phyloP scores from a whole-genome alignment of 805 yeast genomes.

The Ogataea nakhonphanomensis region DNA sequence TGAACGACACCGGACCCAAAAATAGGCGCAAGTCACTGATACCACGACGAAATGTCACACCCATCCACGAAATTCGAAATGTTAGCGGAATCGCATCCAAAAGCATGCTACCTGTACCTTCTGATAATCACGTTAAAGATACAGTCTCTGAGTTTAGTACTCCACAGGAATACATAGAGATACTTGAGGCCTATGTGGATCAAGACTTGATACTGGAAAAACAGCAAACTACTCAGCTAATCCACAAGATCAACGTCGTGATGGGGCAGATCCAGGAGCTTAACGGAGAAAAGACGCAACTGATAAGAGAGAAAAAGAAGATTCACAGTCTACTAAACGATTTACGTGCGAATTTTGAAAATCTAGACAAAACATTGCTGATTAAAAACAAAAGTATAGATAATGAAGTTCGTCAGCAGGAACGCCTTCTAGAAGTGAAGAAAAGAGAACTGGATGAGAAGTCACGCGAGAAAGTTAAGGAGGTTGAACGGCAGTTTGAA shows the following conservation, averaged over 20 bases:
- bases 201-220: conserved; percentile 25
- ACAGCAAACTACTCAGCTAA: conserved; percentile 19
- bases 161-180: conserved; percentile 22
- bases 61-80: not conserved
- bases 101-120: conserved; percentile 14
- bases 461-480: conserved; percentile 17
- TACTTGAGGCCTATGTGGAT: conserved; percentile 23
- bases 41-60: conserved; percentile 12
- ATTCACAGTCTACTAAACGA: conserved; percentile 16
- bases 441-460: conserved; percentile 29
- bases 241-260: conserved; percentile 13
- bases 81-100: conserved; percentile 3
- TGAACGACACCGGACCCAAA: not conserved
- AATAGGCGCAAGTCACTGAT: conserved; percentile 9
- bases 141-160: conserved; percentile 3
- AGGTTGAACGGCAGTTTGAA: conserved; percentile 19
- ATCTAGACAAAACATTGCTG: conserved; percentile 19
- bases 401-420: conserved; percentile 27
- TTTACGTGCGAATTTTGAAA: conserved; percentile 13
- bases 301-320: conserved; percentile 20
- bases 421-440: conserved; percentile 29
- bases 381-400: conserved; percentile 18
- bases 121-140: not conserved
- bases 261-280: conserved; percentile 21
- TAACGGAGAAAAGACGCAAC: conserved; percentile 19